These are phyloP conservation scores for Tillandsia leiboldiana DNA, from an alignment of 176 grass and related monocot genomes.

Conservation along the genomic window DNA sequence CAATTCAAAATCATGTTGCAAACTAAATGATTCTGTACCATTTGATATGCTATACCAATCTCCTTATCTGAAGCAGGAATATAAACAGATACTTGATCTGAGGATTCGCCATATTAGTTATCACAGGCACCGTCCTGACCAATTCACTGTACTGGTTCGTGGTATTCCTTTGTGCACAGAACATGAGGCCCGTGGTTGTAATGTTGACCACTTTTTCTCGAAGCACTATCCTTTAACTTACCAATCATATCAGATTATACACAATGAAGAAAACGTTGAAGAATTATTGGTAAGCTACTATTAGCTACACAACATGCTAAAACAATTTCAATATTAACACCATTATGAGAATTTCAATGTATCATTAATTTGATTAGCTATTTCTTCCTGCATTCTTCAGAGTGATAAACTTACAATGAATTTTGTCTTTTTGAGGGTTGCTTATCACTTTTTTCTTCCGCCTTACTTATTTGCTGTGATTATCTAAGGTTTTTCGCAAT, in stretches of 20 bases:
- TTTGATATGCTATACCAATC: background rate
- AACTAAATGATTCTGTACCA: background rate
- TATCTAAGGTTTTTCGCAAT: too few relatives aligned
- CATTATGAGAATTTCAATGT: background rate
- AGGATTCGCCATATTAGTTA: constrained; percentile 48
- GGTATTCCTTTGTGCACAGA: constrained; percentile 62
- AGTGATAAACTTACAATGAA: too few relatives aligned
- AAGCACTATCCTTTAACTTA: constrained; percentile 58
- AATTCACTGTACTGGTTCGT: constrained; percentile 69
- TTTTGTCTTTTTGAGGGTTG: too few relatives aligned
- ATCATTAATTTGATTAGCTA: too few relatives aligned
- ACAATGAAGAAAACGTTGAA: constrained; percentile 45
- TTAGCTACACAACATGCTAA: background rate
- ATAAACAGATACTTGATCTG: constrained; percentile 39
- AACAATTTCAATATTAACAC: background rate
- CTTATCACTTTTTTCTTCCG: too few relatives aligned
- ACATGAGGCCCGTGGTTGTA: constrained; percentile 58
- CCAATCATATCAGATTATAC: constrained; percentile 48
- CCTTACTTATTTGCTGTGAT: too few relatives aligned
- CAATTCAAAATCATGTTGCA: background rate
- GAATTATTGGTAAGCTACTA: constrained; percentile 33
- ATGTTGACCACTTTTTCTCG: constrained; percentile 73
- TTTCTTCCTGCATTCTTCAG: too few relatives aligned
- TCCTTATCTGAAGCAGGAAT: constrained; percentile 40
- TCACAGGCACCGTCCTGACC: constrained; percentile 46